Evolutionary conservation across 495 filamentous ascomycete genomes (phyloP).

Genomic region (Halenospora varia): DNA sequence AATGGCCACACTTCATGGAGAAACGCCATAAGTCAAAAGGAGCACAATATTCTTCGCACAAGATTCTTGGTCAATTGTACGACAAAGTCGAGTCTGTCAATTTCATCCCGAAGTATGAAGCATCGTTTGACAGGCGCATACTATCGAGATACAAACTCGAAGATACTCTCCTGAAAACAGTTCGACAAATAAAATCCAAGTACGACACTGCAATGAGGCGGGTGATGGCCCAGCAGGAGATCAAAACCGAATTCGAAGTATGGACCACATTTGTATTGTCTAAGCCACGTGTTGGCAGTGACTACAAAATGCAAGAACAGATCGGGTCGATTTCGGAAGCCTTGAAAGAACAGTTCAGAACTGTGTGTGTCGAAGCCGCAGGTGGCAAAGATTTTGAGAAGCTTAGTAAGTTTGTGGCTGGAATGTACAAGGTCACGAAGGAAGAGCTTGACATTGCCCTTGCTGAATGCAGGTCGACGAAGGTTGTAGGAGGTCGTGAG

Average conservation of each 20-base stretch:
- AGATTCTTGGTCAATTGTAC: slow-evolving; percentile 79
- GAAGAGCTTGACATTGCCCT: slow-evolving; percentile 59
- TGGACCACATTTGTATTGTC: slow-evolving; percentile 80
- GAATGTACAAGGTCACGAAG: slow-evolving; percentile 82
- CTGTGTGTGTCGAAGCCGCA: slow-evolving; percentile 57
- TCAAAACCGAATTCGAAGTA: slow-evolving; percentile 86
- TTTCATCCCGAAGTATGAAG: slow-evolving; percentile 64
- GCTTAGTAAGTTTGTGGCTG: slow-evolving; percentile 70
- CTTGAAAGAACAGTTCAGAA: slow-evolving; percentile 64
- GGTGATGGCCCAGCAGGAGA: slow-evolving; percentile 82
- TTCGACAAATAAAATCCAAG: slow-evolving; percentile 61
- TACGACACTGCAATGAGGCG: slow-evolving; percentile 77
- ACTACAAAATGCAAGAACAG: slow-evolving; percentile 85
- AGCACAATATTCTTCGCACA: slow-evolving; percentile 60
- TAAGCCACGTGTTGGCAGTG: slow-evolving; percentile 58
- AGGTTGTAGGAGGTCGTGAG: slow-evolving; percentile 33
- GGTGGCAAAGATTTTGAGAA: slow-evolving; percentile 53
- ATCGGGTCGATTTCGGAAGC: slow-evolving; percentile 60
- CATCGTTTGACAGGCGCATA: slow-evolving; percentile 75
- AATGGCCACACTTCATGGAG: slow-evolving; percentile 92
- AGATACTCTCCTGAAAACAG: slow-evolving; percentile 49
- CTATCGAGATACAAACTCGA: slow-evolving; percentile 56
- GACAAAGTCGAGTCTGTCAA: slow-evolving; percentile 55
- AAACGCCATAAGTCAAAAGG: slow-evolving; percentile 49
- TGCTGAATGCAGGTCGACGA: slow-evolving; percentile 33